phyloP scores from a whole-genome alignment of 1,139 yeast genomes.

The Yamadazyma dendronema region DNA sequence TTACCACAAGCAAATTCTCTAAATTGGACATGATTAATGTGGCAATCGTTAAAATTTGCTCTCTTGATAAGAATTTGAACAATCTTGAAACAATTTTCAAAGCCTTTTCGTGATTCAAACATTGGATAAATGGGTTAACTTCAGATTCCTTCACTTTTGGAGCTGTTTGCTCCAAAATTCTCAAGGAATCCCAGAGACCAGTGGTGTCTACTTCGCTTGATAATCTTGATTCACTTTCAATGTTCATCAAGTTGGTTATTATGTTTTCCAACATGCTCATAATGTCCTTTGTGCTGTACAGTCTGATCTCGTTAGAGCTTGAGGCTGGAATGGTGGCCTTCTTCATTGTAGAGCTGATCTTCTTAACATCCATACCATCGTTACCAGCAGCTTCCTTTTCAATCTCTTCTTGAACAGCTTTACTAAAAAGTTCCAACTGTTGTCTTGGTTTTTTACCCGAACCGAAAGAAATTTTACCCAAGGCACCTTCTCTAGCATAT shows the following conservation, averaged over 20 bases:
- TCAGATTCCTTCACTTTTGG: slow-evolving; percentile 44
- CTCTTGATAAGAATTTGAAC: slow-evolving; percentile 76
- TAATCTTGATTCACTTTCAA: slow-evolving; percentile 83
- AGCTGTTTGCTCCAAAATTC: slow-evolving; percentile 54
- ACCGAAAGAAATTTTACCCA: slow-evolving; percentile 83
- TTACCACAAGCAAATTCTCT: slow-evolving; percentile 75
- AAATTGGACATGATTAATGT: slow-evolving; percentile 81
- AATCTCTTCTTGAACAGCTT: slow-evolving; percentile 49
- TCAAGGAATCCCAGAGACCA: slow-evolving; percentile 76
- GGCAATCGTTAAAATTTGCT: slow-evolving; percentile 75
- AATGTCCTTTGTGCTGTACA: slow-evolving; percentile 43
- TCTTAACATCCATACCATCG: slow-evolving; percentile 20
- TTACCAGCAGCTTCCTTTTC: slow-evolving; percentile 28
- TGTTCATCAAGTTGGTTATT: slow-evolving; percentile 71
- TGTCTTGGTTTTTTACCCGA: slow-evolving; percentile 88
- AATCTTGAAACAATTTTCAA: slow-evolving; percentile 86
- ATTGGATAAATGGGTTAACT: slow-evolving; percentile 80
- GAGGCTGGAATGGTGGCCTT: slow-evolving; percentile 21
- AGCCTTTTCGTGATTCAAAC: slow-evolving; percentile 83
- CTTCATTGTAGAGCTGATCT: slow-evolving; percentile 18
- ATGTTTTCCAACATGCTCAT: slow-evolving; percentile 70
- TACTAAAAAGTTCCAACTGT: slow-evolving; percentile 68
- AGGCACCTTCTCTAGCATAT: slow-evolving; percentile 80
- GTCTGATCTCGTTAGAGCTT: slow-evolving; percentile 24
- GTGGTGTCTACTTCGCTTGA: slow-evolving; percentile 52